phyloP scores from a whole-genome alignment of 208 protist genomes.

The Blastocrithidia nonstop region DNA sequence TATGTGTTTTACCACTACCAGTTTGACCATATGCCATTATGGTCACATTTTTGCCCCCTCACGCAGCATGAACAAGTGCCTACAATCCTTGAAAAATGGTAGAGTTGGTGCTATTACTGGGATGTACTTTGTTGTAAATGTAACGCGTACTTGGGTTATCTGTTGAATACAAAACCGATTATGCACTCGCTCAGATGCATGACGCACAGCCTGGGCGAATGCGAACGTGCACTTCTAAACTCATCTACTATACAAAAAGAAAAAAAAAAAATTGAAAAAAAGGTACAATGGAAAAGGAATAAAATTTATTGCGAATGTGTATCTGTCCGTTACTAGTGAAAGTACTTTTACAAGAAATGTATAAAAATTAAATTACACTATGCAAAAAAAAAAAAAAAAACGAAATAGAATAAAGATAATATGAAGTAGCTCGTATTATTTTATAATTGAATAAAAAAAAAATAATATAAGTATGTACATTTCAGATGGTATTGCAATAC shows the following conservation, averaged over 20 bases:
- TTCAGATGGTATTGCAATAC: no score
- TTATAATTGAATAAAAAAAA: no score
- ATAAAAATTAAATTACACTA: no score
- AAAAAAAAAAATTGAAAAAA: constrained; percentile 4
- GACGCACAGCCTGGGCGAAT: constrained; percentile 42
- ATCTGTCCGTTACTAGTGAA: no score
- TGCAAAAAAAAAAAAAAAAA: no score
- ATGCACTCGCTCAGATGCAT: constrained; percentile 61
- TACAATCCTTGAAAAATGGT: constrained; percentile 67
- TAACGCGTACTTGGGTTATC: constrained; percentile 61
- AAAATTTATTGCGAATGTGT: no score
- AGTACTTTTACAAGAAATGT: no score
- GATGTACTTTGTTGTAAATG: constrained; percentile 78
- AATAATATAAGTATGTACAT: no score
- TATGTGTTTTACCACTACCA: constrained; percentile 85
- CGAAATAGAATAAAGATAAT: no score
- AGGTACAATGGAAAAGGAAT: constrained; percentile 1
- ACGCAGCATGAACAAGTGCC: constrained; percentile 54
- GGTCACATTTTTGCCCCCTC: constrained; percentile 63
- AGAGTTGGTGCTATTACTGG: constrained; percentile 51
- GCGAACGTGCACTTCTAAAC: constrained; percentile 81
- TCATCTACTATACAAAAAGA: constrained; percentile 44
- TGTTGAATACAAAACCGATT: constrained; percentile 75
- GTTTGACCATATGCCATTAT: constrained; percentile 86
- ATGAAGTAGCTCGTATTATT: no score